Percentiles rank a stretch among this genome's conserved stretches.
These are phyloP conservation scores for Lasiosphaeria hispida DNA, from an alignment of 495 filamentous ascomycete genomes.

Conservation along the genomic window DNA sequence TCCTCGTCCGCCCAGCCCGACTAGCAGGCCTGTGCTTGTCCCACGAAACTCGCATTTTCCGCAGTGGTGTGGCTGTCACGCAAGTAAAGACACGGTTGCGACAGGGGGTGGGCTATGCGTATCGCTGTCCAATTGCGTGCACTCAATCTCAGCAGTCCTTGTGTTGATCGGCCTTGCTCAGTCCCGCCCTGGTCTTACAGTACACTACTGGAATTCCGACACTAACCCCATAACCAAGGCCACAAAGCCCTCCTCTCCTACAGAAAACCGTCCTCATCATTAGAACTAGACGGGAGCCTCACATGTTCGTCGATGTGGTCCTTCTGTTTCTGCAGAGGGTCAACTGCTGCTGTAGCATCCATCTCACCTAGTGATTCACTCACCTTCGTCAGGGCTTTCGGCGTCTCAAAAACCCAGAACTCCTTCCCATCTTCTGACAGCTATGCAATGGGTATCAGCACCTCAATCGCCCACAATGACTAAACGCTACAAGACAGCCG, in stretches of 20 bases:
- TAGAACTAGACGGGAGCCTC: not conserved
- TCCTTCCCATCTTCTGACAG: slow-evolving; percentile 4
- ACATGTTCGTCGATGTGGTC: not conserved
- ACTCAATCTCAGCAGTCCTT: not conserved
- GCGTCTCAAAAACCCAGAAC: slow-evolving; percentile 2
- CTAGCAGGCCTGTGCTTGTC: not conserved
- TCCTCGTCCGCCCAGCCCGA: not conserved
- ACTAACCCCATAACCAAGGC: not conserved
- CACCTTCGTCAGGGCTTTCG: not conserved
- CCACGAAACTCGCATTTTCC: not conserved
- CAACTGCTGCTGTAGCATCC: not conserved
- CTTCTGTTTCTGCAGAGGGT: not conserved
- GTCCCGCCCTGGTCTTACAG: not conserved
- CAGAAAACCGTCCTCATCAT: not conserved
- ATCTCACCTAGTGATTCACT: not conserved
- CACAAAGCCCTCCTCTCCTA: not conserved
- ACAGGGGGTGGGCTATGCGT: not conserved
- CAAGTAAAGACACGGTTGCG: not conserved
- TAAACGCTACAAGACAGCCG: not conserved
- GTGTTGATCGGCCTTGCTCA: not conserved
- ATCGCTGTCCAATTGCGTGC: not conserved
- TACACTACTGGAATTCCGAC: not conserved
- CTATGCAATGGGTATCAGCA: not conserved
- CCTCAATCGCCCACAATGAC: too few relatives aligned
- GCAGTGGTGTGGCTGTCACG: not conserved